Base-by-base conservation (phyloP, 208 protist genomes). In the Chromosphaera perkinsii region DNA sequence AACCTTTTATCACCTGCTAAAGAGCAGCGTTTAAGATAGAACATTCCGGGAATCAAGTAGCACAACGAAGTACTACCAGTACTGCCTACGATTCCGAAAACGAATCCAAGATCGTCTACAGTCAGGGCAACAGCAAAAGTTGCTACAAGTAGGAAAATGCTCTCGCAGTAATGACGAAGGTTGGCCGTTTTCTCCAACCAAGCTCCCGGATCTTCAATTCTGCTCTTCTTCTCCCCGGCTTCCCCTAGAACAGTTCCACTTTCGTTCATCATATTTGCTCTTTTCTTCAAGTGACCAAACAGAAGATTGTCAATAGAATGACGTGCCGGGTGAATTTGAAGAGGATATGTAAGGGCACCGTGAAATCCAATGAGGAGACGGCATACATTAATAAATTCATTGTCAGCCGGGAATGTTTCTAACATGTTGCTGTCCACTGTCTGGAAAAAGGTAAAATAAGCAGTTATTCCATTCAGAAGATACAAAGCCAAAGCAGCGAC, bases 1-100 rank as follows among this genome's bases (percentile, higher is more conserved):
- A n/a, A n/a, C n/a, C n/a, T n/a, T n/a, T n/a, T n/a, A n/a, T n/a
- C n/a, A n/a, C n/a, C n/a, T n/a, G n/a, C n/a, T n/a, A n/a, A n/a
- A n/a, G n/a, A n/a, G n/a, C n/a, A n/a, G n/a, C n/a, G n/a, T n/a
- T n/a, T n/a, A n/a, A n/a, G n/a, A n/a, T n/a, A 69, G n/a, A 69
- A 69, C n/a, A 69, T 12, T 24, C 63, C 63, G 31, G 63, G 63
- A 4, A 69, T 10, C 14, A 69, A 20, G 42, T 69, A 69, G 58
- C 63, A 69, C 20, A 69, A 22, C n/a, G 26, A 66, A 31, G 63
- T 69, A 39, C 52, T 66, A 26, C 63, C 63, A 31, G 63, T 69
- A 47, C 52, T 52, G 3, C 63, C 63, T n/a, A 69, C 45, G n/a
- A 69, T 35, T n/a, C 22, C 51, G 26, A 69, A 61, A 10, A 69